Percentiles rank a stretch among this genome's conserved stretches.
Evolutionary conservation across 768 basidiomycete genomes (phyloP).

Genomic region (Mycena kentingensis): DNA sequence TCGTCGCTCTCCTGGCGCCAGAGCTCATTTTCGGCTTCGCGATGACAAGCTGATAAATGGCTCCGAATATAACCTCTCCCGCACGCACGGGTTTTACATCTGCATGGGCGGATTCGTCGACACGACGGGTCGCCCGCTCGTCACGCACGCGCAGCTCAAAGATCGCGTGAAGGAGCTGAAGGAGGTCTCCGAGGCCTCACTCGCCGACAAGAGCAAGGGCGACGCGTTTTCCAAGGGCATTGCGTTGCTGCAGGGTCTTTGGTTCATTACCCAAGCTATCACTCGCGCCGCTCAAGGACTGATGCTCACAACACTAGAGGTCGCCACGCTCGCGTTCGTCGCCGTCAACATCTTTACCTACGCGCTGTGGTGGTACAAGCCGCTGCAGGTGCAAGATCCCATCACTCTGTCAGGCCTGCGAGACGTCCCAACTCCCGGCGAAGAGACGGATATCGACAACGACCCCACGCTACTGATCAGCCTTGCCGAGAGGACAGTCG

Average conservation of each 20-base stretch:
- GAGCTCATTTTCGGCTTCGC: slow-evolving; percentile 31
- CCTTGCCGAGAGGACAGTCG: no score
- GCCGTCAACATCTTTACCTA: slow-evolving; percentile 33
- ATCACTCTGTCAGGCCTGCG: no score
- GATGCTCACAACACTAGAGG: slow-evolving; percentile 35
- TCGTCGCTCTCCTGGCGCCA: slow-evolving; percentile 27
- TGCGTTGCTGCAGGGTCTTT: slow-evolving; percentile 33
- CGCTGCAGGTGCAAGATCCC: slow-evolving; percentile 32
- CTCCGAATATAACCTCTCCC: neutral
- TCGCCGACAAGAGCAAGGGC: slow-evolving; percentile 33
- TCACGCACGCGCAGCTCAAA: slow-evolving; percentile 12
- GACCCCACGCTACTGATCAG: no score
- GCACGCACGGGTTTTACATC: slow-evolving; percentile 28
- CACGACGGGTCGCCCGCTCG: slow-evolving; percentile 3
- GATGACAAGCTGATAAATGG: slow-evolving; percentile 14
- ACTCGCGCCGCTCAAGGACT: slow-evolving; percentile 26
- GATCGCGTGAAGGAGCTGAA: neutral
- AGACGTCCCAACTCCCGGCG: no score
- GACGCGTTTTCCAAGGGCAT: slow-evolving; percentile 35
- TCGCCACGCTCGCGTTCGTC: slow-evolving; percentile 36
- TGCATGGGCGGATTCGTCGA: slow-evolving; percentile 33
- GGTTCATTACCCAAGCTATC: slow-evolving; percentile 36
- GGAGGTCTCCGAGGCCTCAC: slow-evolving; percentile 11
- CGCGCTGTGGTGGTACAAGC: slow-evolving; percentile 42
- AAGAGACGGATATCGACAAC: no score